These are phyloP conservation scores for Wickerhamomyces bovis DNA, from an alignment of 805 yeast species.

Conservation along the genomic window DNA sequence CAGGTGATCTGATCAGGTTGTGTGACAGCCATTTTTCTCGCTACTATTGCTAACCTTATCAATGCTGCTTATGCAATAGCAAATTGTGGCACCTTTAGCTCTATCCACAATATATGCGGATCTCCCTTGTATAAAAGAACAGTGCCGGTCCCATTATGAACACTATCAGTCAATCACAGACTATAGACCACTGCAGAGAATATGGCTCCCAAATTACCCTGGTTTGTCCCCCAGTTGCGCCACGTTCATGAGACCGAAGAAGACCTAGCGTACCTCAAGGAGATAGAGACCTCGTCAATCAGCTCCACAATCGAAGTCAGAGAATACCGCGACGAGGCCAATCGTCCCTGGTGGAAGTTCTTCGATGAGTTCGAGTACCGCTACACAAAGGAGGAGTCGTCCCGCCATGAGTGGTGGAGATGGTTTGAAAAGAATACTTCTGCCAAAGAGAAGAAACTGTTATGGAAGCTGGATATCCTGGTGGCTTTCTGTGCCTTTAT, in stretches of 20 bases:
- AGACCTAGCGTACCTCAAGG: neutral
- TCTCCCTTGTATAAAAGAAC: neutral
- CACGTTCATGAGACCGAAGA: neutral
- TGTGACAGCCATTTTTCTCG: too few relatives aligned
- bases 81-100: neutral
- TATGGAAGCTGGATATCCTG: slow-evolving; percentile 49
- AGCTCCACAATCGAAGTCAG: neutral
- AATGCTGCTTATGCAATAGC: neutral
- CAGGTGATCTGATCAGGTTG: too few relatives aligned
- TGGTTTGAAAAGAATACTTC: slow-evolving; percentile 9
- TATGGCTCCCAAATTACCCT: neutral
- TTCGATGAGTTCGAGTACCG: slow-evolving; percentile 49
- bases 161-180: too few relatives aligned
- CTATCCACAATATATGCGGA: neutral
- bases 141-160: neutral
- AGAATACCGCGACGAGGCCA: slow-evolving; percentile 48
- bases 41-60: too few relatives aligned
- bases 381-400: neutral
- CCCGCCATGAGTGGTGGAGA: slow-evolving; percentile 8
- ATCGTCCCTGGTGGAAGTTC: slow-evolving; percentile 47
- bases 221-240: neutral
- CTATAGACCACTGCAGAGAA: neutral
- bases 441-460: slow-evolving; percentile 37
- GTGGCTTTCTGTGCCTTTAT: slow-evolving; percentile 52
- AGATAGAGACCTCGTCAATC: neutral